phyloP scores from a whole-genome alignment of 768 basidiomycete genomes.

The Boletus fagicola region DNA sequence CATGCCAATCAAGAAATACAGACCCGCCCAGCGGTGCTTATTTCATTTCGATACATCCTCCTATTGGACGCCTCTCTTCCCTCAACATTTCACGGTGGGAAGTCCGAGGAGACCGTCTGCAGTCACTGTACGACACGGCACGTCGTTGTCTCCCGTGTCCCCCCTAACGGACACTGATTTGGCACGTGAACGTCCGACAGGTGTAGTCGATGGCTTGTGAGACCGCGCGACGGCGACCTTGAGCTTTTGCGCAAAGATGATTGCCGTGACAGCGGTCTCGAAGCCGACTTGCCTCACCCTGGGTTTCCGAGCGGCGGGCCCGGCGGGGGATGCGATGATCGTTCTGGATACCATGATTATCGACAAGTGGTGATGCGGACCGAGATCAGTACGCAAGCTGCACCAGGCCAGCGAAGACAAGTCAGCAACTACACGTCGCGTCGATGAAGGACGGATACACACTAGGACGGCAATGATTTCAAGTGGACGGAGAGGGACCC shows the following conservation, averaged over 20 bases:
- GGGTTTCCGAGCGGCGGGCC: background rate
- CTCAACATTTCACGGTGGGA: background rate
- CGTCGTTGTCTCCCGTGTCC: background rate
- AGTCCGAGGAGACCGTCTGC: background rate
- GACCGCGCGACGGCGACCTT: conserved; percentile 18
- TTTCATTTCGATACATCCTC: background rate
- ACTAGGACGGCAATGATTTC: background rate
- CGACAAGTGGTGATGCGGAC: background rate
- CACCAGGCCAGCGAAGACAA: background rate
- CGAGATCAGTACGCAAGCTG: background rate
- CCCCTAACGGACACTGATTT: conserved; percentile 4
- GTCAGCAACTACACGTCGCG: conserved; percentile 3
- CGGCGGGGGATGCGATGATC: background rate
- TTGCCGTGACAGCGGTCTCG: conserved; percentile 22
- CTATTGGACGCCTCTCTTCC: background rate
- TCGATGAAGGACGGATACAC: background rate
- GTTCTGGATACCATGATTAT: conserved; percentile 1
- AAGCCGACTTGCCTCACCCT: conserved; percentile 19
- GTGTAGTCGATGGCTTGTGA: background rate
- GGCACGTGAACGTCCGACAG: conserved; percentile 5
- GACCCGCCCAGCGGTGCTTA: background rate
- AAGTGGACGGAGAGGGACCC: background rate
- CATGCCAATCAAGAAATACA: background rate
- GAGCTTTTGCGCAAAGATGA: conserved; percentile 24
- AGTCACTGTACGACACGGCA: background rate